phyloP scores from a whole-genome alignment of 768 basidiomycete genomes.

The Rhizopogon salebrosus region DNA sequence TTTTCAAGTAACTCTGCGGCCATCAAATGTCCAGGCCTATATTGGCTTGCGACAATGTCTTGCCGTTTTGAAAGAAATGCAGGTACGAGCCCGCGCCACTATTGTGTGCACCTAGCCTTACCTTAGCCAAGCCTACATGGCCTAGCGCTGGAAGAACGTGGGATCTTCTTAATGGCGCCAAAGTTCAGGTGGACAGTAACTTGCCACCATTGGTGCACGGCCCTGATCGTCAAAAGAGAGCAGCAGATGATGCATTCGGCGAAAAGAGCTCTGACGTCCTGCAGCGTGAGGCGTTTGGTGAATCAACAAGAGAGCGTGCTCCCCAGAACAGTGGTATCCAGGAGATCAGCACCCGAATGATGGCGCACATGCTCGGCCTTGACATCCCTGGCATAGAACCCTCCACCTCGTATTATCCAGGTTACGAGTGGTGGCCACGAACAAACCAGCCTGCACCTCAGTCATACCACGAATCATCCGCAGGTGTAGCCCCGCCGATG shows the following conservation, averaged over 20 bases:
- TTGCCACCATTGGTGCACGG: constrained; percentile 31
- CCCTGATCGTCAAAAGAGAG: constrained; percentile 49
- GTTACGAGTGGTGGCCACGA: constrained; percentile 67
- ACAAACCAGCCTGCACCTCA: constrained; percentile 10
- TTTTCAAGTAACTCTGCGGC: constrained; percentile 59
- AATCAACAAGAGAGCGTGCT: constrained; percentile 19
- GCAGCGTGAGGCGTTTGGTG: constrained; percentile 36
- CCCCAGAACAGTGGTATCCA: constrained; percentile 41
- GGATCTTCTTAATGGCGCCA: constrained; percentile 63
- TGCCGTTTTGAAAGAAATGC: constrained; percentile 60
- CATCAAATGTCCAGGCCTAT: constrained; percentile 64
- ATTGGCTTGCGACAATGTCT: constrained; percentile 63
- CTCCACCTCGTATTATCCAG: constrained; percentile 48
- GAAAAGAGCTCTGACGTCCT: constrained; percentile 44
- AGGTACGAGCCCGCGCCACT: constrained; percentile 36
- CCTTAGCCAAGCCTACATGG: constrained; percentile 50
- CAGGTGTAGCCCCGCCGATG: constrained; percentile 7
- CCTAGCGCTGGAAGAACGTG: constrained; percentile 63
- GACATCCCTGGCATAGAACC: constrained; percentile 54
- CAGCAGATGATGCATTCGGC: constrained; percentile 60
- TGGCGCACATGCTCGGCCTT: constrained; percentile 69
- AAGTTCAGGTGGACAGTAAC: constrained; percentile 44
- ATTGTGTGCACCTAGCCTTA: constrained; percentile 9
- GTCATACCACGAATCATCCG: constrained; percentile 9
- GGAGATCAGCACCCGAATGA: constrained; percentile 57